A percentile compares a stretch with the other conserved stretches of the same genome.
phyloP scores from a whole-genome alignment of 2,329 filamentous ascomycete species.

The Bipolaris oryzae region DNA sequence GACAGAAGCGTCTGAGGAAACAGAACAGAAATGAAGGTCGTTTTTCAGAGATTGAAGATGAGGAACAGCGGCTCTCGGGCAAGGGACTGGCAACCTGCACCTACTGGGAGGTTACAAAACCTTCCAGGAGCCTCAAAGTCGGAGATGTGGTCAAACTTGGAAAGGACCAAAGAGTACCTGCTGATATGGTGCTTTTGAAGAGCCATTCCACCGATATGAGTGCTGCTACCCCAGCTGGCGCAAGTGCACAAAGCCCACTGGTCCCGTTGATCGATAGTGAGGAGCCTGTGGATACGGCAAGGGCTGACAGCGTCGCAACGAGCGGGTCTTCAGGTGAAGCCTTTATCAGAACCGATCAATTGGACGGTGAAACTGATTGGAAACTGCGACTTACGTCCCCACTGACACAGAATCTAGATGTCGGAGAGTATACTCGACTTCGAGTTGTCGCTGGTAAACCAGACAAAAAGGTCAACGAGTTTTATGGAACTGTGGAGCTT shows the following conservation, averaged over 20 bases:
- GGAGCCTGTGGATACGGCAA: slow-evolving; percentile 21
- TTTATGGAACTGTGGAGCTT: slow-evolving; percentile 85
- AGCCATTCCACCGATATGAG: slow-evolving; percentile 61
- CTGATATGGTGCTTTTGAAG: slow-evolving; percentile 91
- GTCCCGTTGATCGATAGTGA: slow-evolving; percentile 30
- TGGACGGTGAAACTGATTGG: slow-evolving; percentile 99
- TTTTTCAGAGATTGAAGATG: slow-evolving; percentile 71
- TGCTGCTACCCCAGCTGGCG: slow-evolving; percentile 8
- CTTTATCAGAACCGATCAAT: slow-evolving; percentile 95
- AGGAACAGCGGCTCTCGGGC: slow-evolving; percentile 60
- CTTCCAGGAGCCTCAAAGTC: slow-evolving; percentile 86
- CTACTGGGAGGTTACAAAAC: slow-evolving; percentile 73
- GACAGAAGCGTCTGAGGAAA: slow-evolving; percentile 43
- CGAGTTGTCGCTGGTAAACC: slow-evolving; percentile 84
- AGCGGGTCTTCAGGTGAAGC: slow-evolving; percentile 73
- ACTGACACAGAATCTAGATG: slow-evolving; percentile 77
- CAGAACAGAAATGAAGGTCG: slow-evolving; percentile 50
- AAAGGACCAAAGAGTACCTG: slow-evolving; percentile 91
- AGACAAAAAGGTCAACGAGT: slow-evolving; percentile 93
- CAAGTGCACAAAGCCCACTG: slow-evolving; percentile 5
- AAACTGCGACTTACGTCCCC: slow-evolving; percentile 89
- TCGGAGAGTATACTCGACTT: slow-evolving; percentile 70
- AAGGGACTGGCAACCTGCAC: slow-evolving; percentile 52
- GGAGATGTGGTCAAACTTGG: slow-evolving; percentile 92
- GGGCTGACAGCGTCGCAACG: slow-evolving; percentile 23